Evolutionary conservation across 805 yeast genomes (phyloP).

Genomic region (Starmerella floris): DNA sequence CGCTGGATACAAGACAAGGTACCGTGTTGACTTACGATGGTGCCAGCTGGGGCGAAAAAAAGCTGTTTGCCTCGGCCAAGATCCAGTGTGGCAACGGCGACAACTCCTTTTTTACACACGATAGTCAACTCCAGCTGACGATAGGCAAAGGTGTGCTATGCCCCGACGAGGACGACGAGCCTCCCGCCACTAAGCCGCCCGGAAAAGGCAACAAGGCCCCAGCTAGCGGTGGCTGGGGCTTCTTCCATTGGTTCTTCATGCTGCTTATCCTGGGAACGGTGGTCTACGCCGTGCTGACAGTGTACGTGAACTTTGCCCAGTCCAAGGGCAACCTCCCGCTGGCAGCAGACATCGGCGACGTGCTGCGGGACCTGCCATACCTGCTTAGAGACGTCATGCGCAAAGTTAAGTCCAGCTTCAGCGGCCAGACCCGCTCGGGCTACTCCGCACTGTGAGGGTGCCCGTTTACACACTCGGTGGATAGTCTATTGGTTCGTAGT

Average conservation of each 20-base stretch:
- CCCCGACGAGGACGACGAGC: slow-evolving; percentile 22
- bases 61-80: slow-evolving; percentile 25
- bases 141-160: neutral
- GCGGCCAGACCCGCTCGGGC: slow-evolving; percentile 48
- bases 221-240: slow-evolving; percentile 40
- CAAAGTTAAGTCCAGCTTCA: slow-evolving; percentile 55
- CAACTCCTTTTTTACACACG: slow-evolving; percentile 17
- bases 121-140: neutral
- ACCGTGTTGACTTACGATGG: slow-evolving; percentile 26
- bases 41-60: slow-evolving; percentile 56
- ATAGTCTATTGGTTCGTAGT: no score
- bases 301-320: slow-evolving; percentile 62
- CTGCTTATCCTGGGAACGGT: slow-evolving; percentile 58
- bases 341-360: slow-evolving; percentile 29
- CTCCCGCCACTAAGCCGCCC: slow-evolving; percentile 14
- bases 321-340: slow-evolving; percentile 56
- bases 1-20: neutral
- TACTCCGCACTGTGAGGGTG: slow-evolving; percentile 86
- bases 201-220: neutral
- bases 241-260: slow-evolving; percentile 72
- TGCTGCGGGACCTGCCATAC: slow-evolving; percentile 53
- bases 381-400: slow-evolving; percentile 60
- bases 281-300: slow-evolving; percentile 57
- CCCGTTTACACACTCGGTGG: no score
- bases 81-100: slow-evolving; percentile 4